phyloP scores from a whole-genome alignment of 257 asterid species.

The Craterostigma plantagineum region DNA sequence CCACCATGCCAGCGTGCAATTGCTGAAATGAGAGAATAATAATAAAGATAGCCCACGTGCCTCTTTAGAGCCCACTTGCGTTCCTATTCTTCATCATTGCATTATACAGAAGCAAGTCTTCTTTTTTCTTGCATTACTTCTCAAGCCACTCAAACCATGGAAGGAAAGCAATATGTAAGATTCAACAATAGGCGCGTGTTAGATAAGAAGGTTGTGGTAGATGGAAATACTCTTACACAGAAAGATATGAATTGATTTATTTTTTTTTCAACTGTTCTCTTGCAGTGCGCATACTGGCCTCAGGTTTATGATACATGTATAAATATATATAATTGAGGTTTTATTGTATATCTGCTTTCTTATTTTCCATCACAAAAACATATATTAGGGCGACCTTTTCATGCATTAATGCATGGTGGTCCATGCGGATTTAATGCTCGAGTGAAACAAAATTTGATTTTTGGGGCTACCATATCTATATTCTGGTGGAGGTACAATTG shows the following conservation, averaged over 20 bases:
- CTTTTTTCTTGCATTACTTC: constrained; percentile 14
- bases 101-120: constrained; percentile 12
- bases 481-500: not conserved
- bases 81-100: constrained; percentile 49
- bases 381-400: constrained; percentile 17
- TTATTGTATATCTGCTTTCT: constrained; percentile 6
- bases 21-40: constrained; percentile 38
- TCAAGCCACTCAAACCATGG: too few species aligned
- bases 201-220: constrained; percentile 13
- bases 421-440: constrained; percentile 28
- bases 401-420: constrained; percentile 41
- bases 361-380: constrained; percentile 10
- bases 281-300: too few species aligned
- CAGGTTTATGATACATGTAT: constrained; percentile 16
- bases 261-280: constrained; percentile 2
- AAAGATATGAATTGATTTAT: constrained; percentile 7
- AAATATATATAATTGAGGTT: constrained; percentile 10
- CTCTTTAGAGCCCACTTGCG: constrained; percentile 40
- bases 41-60: constrained; percentile 38
- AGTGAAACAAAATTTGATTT: constrained; percentile 14
- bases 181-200: too few species aligned
- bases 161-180: too few species aligned
- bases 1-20: constrained; percentile 42
- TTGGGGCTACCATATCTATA: too few species aligned
- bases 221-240: not conserved